Conservation (phyloP, 495 filamentous ascomycete genomes). For the Niebla homalea region DNA sequence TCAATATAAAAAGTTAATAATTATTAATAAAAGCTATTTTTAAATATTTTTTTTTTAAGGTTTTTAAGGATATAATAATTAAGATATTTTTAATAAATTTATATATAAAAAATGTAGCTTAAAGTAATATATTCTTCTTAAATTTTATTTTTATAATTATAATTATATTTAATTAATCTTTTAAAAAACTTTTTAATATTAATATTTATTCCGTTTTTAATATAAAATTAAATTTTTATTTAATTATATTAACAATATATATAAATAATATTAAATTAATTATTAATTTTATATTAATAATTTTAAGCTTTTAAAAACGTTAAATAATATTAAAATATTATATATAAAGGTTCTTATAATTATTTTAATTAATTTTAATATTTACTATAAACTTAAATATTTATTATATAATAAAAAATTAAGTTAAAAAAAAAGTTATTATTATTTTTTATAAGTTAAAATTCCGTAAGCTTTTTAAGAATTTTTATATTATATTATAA, state of each 20-base stretch:
- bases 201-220: background rate
- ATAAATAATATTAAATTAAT: background rate
- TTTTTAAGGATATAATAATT: background rate
- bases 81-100: background rate
- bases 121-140: background rate
- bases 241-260: background rate
- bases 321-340: background rate
- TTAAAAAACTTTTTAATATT: background rate
- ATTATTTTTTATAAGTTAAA: background rate
- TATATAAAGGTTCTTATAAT: background rate
- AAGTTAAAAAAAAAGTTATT: background rate
- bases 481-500: background rate
- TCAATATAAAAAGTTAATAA: background rate
- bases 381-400: no score
- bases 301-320: background rate
- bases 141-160: background rate
- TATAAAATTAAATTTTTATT: background rate
- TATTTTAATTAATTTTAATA: no score
- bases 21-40: background rate
- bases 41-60: background rate
- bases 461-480: background rate
- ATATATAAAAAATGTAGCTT: background rate
- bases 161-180: background rate
- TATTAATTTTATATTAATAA: background rate
- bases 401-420: background rate